phyloP scores from a whole-genome alignment of 352 stramenopile genomes.

The Elongisporangium senticosum region DNA sequence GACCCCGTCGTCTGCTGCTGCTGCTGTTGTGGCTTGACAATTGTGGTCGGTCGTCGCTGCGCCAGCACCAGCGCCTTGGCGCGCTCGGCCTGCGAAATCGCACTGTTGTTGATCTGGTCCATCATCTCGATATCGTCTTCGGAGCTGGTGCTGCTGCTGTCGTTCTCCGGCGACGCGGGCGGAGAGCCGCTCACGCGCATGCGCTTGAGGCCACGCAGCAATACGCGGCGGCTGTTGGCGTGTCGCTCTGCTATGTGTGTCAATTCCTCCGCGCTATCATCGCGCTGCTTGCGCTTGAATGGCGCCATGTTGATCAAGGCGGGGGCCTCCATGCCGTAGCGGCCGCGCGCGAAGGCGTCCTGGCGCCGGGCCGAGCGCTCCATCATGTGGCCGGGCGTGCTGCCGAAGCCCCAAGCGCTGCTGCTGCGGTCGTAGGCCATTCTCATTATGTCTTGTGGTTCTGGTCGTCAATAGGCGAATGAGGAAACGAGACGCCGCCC shows the following conservation, averaged over 20 bases:
- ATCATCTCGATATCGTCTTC: conserved; percentile 10
- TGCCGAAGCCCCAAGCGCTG: neutral
- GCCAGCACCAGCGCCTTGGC: neutral
- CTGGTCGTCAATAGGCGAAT: neutral
- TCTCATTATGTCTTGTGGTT: neutral
- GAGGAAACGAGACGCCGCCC: neutral
- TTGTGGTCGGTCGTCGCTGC: neutral
- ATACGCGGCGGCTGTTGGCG: conserved; percentile 5
- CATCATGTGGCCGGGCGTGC: neutral
- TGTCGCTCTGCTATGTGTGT: conserved; percentile 9
- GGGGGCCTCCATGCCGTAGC: conserved; percentile 13
- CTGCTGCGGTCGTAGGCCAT: neutral
- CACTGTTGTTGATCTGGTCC: neutral
- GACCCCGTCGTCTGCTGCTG: neutral
- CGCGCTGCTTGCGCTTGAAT: conserved; percentile 37
- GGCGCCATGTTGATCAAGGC: conserved; percentile 10
- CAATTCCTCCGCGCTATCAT: conserved; percentile 14
- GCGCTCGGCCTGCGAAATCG: neutral
- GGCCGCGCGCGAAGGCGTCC: conserved; percentile 36
- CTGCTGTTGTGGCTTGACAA: neutral
- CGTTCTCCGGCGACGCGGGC: conserved; percentile 7
- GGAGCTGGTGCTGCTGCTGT: conserved; percentile 4
- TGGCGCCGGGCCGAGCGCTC: conserved; percentile 30
- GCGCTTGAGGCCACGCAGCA: conserved; percentile 66
- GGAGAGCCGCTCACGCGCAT: conserved; percentile 59